These are phyloP conservation scores for Tephrocybe sp. DNA, from an alignment of 768 basidiomycete genomes.

Conservation along the genomic window DNA sequence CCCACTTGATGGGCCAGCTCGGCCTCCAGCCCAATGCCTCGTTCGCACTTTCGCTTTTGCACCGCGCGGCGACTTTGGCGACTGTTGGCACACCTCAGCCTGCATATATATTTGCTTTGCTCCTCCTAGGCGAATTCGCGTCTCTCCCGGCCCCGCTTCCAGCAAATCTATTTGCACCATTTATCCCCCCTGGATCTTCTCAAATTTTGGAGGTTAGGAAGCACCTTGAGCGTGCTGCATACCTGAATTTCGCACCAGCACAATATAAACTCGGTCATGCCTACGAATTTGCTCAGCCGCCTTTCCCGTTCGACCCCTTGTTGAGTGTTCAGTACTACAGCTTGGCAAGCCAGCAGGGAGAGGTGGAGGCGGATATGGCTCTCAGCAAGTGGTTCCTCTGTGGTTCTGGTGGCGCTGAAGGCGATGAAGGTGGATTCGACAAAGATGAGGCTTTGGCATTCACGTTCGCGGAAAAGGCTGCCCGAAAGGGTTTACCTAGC, in stretches of 20 bases:
- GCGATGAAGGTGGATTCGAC: slow-evolving; percentile 59
- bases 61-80: slow-evolving; percentile 74
- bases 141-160: slow-evolving; percentile 54
- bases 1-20: slow-evolving; percentile 87
- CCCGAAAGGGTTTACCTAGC: slow-evolving; percentile 67
- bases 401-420: slow-evolving; percentile 48
- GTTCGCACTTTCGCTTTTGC: slow-evolving; percentile 69
- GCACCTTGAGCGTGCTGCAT: slow-evolving; percentile 84
- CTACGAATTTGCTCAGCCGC: slow-evolving; percentile 87
- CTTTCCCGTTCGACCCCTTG: slow-evolving; percentile 85
- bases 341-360: slow-evolving; percentile 80
- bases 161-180: slow-evolving; percentile 49
- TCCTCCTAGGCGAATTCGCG: slow-evolving; percentile 85
- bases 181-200: slow-evolving; percentile 51
- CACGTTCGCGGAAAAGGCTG: slow-evolving; percentile 89
- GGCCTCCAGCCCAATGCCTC: slow-evolving; percentile 52
- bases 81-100: slow-evolving; percentile 80
- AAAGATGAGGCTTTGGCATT: slow-evolving; percentile 86
- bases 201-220: slow-evolving; percentile 64
- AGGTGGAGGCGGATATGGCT: slow-evolving; percentile 95
- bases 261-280: slow-evolving; percentile 93
- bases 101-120: slow-evolving; percentile 84
- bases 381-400: slow-evolving; percentile 97
- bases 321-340: slow-evolving; percentile 90
- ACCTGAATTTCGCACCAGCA: slow-evolving; percentile 78